phyloP scores from a whole-genome alignment of 805 yeast genomes.

The Candida sonorensis region DNA sequence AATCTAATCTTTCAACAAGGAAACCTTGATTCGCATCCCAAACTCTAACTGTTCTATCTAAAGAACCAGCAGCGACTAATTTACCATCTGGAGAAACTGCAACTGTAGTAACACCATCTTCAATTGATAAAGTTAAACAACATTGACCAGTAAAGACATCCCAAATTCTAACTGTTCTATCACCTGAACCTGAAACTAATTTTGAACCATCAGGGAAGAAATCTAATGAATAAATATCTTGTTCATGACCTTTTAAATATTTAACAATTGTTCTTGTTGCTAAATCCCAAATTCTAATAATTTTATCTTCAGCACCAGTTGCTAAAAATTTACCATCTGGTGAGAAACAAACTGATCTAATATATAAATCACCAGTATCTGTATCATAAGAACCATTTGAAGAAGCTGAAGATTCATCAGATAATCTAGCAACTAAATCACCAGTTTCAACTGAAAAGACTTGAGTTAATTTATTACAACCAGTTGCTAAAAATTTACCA shows the following conservation, averaged over 20 bases:
- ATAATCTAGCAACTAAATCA: constrained; percentile 75
- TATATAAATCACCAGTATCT: constrained; percentile 78
- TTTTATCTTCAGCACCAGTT: constrained; percentile 87
- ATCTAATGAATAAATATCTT: constrained; percentile 92
- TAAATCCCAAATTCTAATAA: constrained; percentile 94
- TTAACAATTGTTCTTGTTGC: constrained; percentile 77
- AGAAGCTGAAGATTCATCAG: constrained; percentile 63
- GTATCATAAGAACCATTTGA: constrained; percentile 43
- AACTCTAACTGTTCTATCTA: constrained; percentile 91
- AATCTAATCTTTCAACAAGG: constrained; percentile 85
- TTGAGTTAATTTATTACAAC: constrained; percentile 93
- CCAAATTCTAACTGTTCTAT: constrained; percentile 95
- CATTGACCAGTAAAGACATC: constrained; percentile 87
- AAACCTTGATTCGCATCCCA: constrained; percentile 95
- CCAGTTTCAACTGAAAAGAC: constrained; percentile 92
- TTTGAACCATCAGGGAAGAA: constrained; percentile 92
- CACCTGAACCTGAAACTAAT: constrained; percentile 94
- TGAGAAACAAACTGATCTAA: constrained; percentile 91
- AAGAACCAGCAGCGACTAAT: constrained; percentile 91
- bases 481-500: constrained; percentile 91
- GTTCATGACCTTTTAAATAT: constrained; percentile 90
- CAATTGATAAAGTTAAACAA: constrained; percentile 80
- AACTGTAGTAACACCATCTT: constrained; percentile 97
- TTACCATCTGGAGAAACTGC: constrained; percentile 95
- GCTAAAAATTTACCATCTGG: constrained; percentile 93